A percentile compares a stretch with the other conserved stretches of the same genome.
Conservation (phyloP, 345 rosid genomes). For the Arabidopsis suecica region DNA sequence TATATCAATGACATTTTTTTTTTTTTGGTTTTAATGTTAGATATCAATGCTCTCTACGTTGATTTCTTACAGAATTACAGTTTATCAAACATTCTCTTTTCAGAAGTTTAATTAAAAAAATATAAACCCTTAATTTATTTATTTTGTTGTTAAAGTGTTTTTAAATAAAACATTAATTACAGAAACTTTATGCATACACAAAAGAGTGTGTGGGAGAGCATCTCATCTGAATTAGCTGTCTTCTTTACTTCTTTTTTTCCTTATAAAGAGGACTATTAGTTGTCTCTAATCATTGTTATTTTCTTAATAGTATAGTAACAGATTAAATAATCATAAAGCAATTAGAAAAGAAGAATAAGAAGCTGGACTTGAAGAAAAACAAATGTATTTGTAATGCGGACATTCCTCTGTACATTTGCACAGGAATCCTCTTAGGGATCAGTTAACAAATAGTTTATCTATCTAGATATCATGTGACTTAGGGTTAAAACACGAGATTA, state of each 20-base stretch:
- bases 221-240: constrained; percentile 41
- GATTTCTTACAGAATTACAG: background rate
- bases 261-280: constrained; percentile 40
- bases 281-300: constrained; percentile 41
- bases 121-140: background rate
- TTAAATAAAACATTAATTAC: background rate
- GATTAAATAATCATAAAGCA: constrained; percentile 12
- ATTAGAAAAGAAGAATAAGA: constrained; percentile 18
- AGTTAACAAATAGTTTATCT: constrained; percentile 40
- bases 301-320: background rate
- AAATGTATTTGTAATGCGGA: constrained; percentile 24
- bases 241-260: constrained; percentile 30
- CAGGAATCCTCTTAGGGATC: constrained; percentile 49
- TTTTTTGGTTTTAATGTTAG: too few relatives aligned
- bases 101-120: background rate
- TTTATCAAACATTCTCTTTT: background rate
- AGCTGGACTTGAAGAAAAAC: constrained; percentile 35
- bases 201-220: constrained; percentile 42
- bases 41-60: background rate
- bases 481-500: constrained; percentile 37
- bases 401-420: constrained; percentile 45
- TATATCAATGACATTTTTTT: background rate
- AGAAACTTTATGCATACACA: constrained; percentile 23
- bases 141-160: background rate
- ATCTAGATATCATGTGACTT: constrained; percentile 21